Evolutionary conservation across 768 basidiomycete genomes (phyloP).

Genomic region (Rubroboletus satanas): DNA sequence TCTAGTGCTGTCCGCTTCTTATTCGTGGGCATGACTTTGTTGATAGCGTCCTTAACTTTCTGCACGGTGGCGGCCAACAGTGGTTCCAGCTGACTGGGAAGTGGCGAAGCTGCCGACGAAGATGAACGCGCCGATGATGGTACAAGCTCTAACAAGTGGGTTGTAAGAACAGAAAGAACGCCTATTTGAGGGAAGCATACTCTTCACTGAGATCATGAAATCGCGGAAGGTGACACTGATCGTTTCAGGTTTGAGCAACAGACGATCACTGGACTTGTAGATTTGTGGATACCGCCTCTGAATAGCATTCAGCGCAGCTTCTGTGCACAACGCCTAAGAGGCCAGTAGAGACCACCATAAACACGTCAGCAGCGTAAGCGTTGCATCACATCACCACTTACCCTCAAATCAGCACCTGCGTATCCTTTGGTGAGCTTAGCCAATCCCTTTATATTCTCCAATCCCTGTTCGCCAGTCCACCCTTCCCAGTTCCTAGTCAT

Average conservation of each 20-base stretch:
- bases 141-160: constrained; percentile 62
- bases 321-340: constrained; percentile 84
- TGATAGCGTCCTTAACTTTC: constrained; percentile 66
- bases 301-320: constrained; percentile 94
- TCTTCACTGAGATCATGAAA: constrained; percentile 97
- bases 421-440: constrained; percentile 95
- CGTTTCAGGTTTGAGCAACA: constrained; percentile 79
- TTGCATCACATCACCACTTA: constrained; percentile 35
- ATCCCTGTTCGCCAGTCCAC: constrained; percentile 55
- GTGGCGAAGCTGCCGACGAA: constrained; percentile 76
- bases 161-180: constrained; percentile 3
- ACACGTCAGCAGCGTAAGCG: not conserved
- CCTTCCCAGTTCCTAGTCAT: constrained; percentile 90
- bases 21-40: constrained; percentile 69
- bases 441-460: constrained; percentile 56
- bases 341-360: not conserved
- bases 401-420: constrained; percentile 93
- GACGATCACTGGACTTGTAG: constrained; percentile 84
- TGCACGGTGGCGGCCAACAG: constrained; percentile 68
- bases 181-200: constrained; percentile 41
- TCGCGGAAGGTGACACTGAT: constrained; percentile 84
- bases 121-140: constrained; percentile 94
- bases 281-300: constrained; percentile 97
- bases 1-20: constrained; percentile 85
- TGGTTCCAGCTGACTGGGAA: constrained; percentile 82